Evolutionary conservation across 352 stramenopile species (phyloP), one percentile per base, ranked within the genome.

Genomic region (Hyaloperonospora brassicae): DNA sequence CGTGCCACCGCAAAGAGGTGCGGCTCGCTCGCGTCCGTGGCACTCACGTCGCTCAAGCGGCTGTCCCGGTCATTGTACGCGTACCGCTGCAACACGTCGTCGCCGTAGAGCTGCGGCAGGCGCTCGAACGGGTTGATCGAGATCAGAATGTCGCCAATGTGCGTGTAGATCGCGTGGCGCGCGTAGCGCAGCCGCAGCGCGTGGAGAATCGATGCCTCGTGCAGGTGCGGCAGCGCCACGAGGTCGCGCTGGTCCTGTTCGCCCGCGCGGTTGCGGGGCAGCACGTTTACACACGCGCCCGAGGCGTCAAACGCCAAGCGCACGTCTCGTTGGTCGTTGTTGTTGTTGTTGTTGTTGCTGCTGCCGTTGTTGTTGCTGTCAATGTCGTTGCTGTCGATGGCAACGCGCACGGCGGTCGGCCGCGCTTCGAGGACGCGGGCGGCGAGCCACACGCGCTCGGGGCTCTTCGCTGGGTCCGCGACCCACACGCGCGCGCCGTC

Each of bases 111-210:
- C 45, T 76, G 59, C 10, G 75, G 75, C 4, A 94, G 66, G 27
- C 58, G 61, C 65, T 92, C 80, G 71, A 91, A 93, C 13, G 84
- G 84, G 51, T 94, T 94, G 52, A 93, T 87, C 14, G 84, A 90
- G 55, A 94, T 76, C 31, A 93, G 62, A 42, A 94, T 92, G 44
- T 95, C 82, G 39, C 81, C 85, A 40, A 90, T 90, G 57, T 76
- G 78, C 9, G 85, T 95, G 64, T 95, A 95, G 64, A 95, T 95
- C 45, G 66, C 71, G 57, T 95, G 74, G 34, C 80, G 74, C 38
- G 77, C 70, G 62, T 91, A 95, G 24, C 84, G 84, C 46, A 80
- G 62, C 2, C 72, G 76, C 51, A 95, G 72, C 35, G 78, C 75
- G 42, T 93, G 74, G 13, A 95, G 72, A 38, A 95, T 91, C 0